These are phyloP conservation scores for Verticillium zaregamsianum DNA, from an alignment of 2,329 filamentous ascomycete genomes.

Conservation along the genomic window DNA sequence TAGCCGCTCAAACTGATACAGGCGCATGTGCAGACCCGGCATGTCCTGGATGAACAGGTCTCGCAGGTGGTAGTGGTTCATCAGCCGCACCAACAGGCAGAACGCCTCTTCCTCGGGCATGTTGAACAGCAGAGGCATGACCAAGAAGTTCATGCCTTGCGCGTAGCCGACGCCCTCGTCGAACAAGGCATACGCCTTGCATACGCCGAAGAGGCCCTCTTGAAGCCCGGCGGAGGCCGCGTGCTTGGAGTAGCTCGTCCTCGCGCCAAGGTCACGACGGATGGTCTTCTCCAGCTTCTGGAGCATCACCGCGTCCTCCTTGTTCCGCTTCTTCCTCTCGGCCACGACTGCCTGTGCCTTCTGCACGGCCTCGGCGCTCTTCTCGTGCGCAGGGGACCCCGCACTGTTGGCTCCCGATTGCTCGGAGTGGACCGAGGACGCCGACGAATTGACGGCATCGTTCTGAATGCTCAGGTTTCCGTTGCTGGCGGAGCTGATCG, in stretches of 20 bases:
- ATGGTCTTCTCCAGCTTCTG: conserved; percentile 89
- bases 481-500: conserved; percentile 48
- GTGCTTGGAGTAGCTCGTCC: conserved; percentile 96
- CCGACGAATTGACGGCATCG: conserved; percentile 69
- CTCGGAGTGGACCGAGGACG: conserved; percentile 80
- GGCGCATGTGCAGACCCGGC: conserved; percentile 87
- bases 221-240: conserved; percentile 86
- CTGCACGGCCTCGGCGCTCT: conserved; percentile 57
- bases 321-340: conserved; percentile 72
- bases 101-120: conserved; percentile 99
- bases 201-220: conserved; percentile 90
- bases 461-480: conserved; percentile 56
- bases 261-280: conserved; percentile 81
- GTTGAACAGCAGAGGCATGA: conserved; percentile 95
- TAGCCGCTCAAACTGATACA: conserved; percentile 93
- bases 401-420: conserved; percentile 58
- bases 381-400: conserved; percentile 55
- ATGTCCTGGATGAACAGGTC: conserved; percentile 95
- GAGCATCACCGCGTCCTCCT: conserved; percentile 69
- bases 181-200: conserved; percentile 94
- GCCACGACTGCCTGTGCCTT: conserved; percentile 59
- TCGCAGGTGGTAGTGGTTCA: conserved; percentile 93
- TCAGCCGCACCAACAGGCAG: conserved; percentile 83
- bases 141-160: conserved; percentile 97
- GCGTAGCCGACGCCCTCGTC: conserved; percentile 95